Conservation (phyloP, 257 asterid species). For the Solanum bulbocastanum region DNA sequence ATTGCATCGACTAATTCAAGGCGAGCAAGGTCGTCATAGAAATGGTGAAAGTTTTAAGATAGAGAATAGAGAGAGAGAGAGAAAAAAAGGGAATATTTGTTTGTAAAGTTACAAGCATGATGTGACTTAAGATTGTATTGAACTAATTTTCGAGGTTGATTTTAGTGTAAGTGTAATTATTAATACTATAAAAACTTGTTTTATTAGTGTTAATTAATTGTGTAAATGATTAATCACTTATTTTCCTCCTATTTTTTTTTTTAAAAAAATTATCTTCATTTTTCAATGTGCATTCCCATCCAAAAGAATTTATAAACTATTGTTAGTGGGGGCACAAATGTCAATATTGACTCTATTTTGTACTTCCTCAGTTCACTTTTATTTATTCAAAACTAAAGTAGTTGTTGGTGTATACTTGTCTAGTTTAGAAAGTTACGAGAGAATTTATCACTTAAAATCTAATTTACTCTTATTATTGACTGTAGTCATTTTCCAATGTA, state of each 20-base stretch:
- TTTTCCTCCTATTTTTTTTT: not conserved
- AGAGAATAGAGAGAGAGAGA: not conserved
- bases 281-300: not conserved
- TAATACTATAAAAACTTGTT: not conserved
- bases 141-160: not conserved
- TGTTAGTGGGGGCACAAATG: not conserved
- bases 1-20: not conserved
- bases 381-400: too few species aligned
- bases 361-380: too few species aligned
- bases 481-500: too few species aligned
- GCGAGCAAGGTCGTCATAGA: not conserved
- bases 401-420: too few species aligned
- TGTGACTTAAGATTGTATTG: not conserved
- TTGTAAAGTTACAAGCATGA: not conserved
- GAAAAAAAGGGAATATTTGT: not conserved
- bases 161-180: not conserved
- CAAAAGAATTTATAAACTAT: not conserved
- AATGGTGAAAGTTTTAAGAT: not conserved
- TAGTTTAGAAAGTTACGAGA: too few species aligned
- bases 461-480: too few species aligned
- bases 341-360: not conserved
- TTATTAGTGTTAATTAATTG: not conserved
- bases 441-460: too few species aligned
- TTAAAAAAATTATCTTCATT: not conserved
- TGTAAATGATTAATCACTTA: not conserved